These are phyloP conservation scores for Amanita pallidorosea DNA, from an alignment of 768 basidiomycete genomes.

Conservation along the genomic window DNA sequence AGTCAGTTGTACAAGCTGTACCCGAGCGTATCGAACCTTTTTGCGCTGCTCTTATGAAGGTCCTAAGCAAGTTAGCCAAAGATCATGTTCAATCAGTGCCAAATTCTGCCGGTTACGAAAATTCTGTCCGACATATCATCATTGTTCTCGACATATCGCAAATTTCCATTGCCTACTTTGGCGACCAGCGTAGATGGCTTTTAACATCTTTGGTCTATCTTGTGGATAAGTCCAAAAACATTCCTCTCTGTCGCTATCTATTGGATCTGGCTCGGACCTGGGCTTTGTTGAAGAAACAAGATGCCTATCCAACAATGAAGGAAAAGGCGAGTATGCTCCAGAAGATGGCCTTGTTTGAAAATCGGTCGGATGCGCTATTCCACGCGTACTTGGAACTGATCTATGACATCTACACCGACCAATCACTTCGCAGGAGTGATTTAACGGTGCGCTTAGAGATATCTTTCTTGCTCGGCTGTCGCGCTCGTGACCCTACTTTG, in stretches of 20 bases:
- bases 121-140: slow-evolving; percentile 53
- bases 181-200: slow-evolving; percentile 78
- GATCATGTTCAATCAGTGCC: slow-evolving; percentile 65
- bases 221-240: slow-evolving; percentile 83
- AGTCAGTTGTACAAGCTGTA: slow-evolving; percentile 69
- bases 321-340: slow-evolving; percentile 87
- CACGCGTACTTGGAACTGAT: slow-evolving; percentile 81
- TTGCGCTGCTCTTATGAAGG: slow-evolving; percentile 62
- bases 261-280: slow-evolving; percentile 82
- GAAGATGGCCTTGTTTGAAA: slow-evolving; percentile 81
- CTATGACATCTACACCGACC: slow-evolving; percentile 89
- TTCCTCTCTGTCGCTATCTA: slow-evolving; percentile 69
- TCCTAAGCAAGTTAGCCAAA: slow-evolving; percentile 77
- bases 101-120: slow-evolving; percentile 39
- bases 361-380: slow-evolving; percentile 68
- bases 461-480: slow-evolving; percentile 86
- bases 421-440: slow-evolving; percentile 78
- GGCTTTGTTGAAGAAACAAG: slow-evolving; percentile 71
- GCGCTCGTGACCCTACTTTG: slow-evolving; percentile 66
- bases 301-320: slow-evolving; percentile 85
- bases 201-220: slow-evolving; percentile 69
- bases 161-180: slow-evolving; percentile 66
- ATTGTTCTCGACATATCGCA: slow-evolving; percentile 86
- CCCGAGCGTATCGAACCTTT: slow-evolving; percentile 83
- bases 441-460: slow-evolving; percentile 89